Evolutionary conservation across 192 early-diverging fungal genomes (phyloP).

Genomic region (Coemansia guatemalensis): DNA sequence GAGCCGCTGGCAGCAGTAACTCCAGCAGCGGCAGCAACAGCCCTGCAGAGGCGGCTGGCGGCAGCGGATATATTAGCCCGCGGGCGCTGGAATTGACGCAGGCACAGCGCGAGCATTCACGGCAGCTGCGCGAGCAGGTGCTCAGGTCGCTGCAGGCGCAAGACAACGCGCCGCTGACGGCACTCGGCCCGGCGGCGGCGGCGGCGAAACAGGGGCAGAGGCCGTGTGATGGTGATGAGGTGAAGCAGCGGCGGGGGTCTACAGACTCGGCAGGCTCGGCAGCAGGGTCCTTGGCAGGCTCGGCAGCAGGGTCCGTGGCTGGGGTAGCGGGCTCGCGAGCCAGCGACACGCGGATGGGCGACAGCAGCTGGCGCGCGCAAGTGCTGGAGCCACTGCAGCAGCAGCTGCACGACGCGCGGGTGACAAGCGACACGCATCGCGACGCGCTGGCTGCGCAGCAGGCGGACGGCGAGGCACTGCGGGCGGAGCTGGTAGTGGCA

Average conservation of each 20-base stretch:
- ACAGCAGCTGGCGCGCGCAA: constrained; percentile 41
- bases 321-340: neutral
- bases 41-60: neutral
- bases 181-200: constrained; percentile 14
- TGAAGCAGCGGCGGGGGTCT: constrained; percentile 3
- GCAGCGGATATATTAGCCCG: constrained; percentile 24
- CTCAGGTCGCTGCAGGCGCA: constrained; percentile 35
- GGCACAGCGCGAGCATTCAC: constrained; percentile 28
- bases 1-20: neutral
- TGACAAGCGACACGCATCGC: constrained; percentile 42
- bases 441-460: constrained; percentile 43
- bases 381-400: constrained; percentile 48
- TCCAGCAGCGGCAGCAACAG: neutral
- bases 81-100: constrained; percentile 38
- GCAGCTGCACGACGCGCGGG: constrained; percentile 46
- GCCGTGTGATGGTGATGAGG: neutral
- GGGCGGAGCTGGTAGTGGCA: constrained; percentile 33
- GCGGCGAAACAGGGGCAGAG: neutral
- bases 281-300: neutral
- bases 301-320: neutral
- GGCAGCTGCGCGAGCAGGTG: constrained; percentile 46
- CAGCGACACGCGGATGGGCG: neutral
- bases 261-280: neutral
- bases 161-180: constrained; percentile 23
- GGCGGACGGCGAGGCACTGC: constrained; percentile 32